A percentile compares a stretch with the other conserved stretches of the same genome.
Conservation (phyloP, 257 asterid species). For the Haberlea rhodopensis region DNA sequence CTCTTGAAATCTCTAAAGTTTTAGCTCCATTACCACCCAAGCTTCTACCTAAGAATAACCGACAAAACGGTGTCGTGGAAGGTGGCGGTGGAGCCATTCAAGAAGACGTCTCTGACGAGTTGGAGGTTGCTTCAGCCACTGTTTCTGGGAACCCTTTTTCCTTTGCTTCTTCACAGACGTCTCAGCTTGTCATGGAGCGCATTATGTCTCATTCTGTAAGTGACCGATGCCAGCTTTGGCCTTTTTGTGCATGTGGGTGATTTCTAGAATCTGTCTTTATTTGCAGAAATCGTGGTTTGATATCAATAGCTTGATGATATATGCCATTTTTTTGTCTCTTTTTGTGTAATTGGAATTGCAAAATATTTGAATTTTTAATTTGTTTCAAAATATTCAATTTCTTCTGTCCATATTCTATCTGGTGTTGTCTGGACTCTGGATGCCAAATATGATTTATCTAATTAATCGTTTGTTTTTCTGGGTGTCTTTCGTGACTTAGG, state of each 20-base stretch:
- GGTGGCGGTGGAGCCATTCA: conserved; percentile 42
- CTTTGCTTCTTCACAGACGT: conserved; percentile 79
- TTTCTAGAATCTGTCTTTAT: conserved; percentile 6
- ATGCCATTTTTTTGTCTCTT: neutral
- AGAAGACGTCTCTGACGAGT: conserved; percentile 57
- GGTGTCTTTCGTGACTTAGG: conserved; percentile 5
- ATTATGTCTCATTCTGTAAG: conserved; percentile 97
- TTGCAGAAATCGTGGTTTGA: neutral
- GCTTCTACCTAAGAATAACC: conserved; percentile 26
- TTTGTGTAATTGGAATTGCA: conserved; percentile 11
- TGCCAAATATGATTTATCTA: conserved; percentile 18
- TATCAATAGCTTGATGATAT: neutral
- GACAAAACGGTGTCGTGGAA: conserved; percentile 27
- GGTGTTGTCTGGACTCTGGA: conserved; percentile 20
- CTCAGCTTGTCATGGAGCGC: conserved; percentile 91
- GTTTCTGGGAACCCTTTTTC: conserved; percentile 86
- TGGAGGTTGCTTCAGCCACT: conserved; percentile 37
- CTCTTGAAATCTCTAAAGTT: conserved; percentile 74
- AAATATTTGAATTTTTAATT: conserved; percentile 23
- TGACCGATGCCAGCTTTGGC: conserved; percentile 17
- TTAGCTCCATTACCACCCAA: conserved; percentile 45
- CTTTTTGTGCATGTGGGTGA: neutral
- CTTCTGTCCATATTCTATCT: conserved; percentile 34
- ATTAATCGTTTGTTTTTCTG: neutral
- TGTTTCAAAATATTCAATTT: conserved; percentile 2